phyloP scores from a whole-genome alignment of 2,329 filamentous ascomycete genomes.

The Lasiodiplodia citricola region DNA sequence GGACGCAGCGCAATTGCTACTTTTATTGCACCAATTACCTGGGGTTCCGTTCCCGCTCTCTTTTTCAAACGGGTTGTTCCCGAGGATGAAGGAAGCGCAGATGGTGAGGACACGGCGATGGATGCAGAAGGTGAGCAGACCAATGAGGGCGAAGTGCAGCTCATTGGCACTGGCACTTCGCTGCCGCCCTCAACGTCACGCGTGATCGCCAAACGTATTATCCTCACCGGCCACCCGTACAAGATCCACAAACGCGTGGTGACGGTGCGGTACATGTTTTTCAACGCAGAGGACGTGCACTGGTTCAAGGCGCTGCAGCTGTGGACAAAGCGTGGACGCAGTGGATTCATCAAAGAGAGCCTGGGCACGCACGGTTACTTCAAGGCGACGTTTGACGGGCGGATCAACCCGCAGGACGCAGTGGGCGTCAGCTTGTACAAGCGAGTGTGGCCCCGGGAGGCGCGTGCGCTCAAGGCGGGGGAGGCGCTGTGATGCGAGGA shows the following conservation, averaged over 20 bases:
- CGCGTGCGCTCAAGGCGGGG: slow-evolving; percentile 51
- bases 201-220: slow-evolving; percentile 90
- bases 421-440: slow-evolving; percentile 78
- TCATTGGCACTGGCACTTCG: slow-evolving; percentile 87
- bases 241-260: slow-evolving; percentile 99
- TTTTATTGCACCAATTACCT: slow-evolving; percentile 88
- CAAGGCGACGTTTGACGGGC: slow-evolving; percentile 96
- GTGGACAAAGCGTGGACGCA: slow-evolving; percentile 89
- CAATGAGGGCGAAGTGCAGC: slow-evolving; percentile 57
- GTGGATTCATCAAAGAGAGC: slow-evolving; percentile 90
- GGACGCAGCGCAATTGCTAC: slow-evolving; percentile 87
- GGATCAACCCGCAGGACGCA: slow-evolving; percentile 94
- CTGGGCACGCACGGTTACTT: slow-evolving; percentile 99
- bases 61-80: slow-evolving; percentile 74
- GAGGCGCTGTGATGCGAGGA: slow-evolving; percentile 16
- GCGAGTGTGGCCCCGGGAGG: slow-evolving; percentile 68
- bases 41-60: slow-evolving; percentile 88
- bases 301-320: slow-evolving; percentile 98
- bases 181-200: slow-evolving; percentile 75
- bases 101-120: slow-evolving; percentile 39
- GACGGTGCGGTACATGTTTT: slow-evolving; percentile 99
- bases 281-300: slow-evolving; percentile 90
- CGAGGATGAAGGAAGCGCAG: slow-evolving; percentile 53
- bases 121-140: slow-evolving; percentile 25
- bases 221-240: slow-evolving; percentile 94